These are phyloP conservation scores for Phytophthora aleatoria DNA, from an alignment of 352 stramenopile genomes.

Conservation along the genomic window DNA sequence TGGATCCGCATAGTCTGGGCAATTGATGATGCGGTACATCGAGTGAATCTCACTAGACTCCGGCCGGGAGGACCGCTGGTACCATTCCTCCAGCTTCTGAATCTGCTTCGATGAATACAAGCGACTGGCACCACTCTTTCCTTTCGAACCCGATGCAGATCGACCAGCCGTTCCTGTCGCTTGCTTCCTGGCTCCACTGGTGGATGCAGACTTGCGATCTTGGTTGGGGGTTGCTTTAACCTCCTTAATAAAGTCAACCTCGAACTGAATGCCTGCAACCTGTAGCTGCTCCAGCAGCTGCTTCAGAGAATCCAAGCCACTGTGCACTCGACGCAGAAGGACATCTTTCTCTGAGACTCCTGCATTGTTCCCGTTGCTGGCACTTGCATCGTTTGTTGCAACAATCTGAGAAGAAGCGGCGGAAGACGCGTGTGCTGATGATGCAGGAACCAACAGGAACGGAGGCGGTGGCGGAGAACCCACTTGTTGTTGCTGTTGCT, in stretches of 20 bases:
- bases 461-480: constrained; percentile 37
- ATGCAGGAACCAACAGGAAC: constrained; percentile 46
- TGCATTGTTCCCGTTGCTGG: constrained; percentile 24
- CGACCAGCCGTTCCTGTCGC: constrained; percentile 38
- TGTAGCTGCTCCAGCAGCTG: constrained; percentile 80
- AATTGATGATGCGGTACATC: constrained; percentile 92
- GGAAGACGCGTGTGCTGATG: constrained; percentile 42
- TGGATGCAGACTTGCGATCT: constrained; percentile 48
- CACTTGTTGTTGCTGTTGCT: constrained; percentile 17
- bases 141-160: constrained; percentile 48
- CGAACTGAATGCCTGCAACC: constrained; percentile 79
- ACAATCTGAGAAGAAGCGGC: constrained; percentile 37
- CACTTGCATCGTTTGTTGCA: constrained; percentile 31
- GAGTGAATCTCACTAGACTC: constrained; percentile 87
- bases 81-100: constrained; percentile 90
- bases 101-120: constrained; percentile 90
- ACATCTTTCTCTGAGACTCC: constrained; percentile 42
- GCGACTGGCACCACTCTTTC: constrained; percentile 79
- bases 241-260: constrained; percentile 85
- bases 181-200: constrained; percentile 35
- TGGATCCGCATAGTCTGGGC: constrained; percentile 77
- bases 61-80: constrained; percentile 79
- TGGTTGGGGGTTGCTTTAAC: constrained; percentile 61
- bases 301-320: constrained; percentile 69
- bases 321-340: constrained; percentile 57